A percentile compares a stretch with the other conserved stretches of the same genome.
Conservation (phyloP, 1,284 basidiomycete species). For the Ganoderma meredithae region DNA sequence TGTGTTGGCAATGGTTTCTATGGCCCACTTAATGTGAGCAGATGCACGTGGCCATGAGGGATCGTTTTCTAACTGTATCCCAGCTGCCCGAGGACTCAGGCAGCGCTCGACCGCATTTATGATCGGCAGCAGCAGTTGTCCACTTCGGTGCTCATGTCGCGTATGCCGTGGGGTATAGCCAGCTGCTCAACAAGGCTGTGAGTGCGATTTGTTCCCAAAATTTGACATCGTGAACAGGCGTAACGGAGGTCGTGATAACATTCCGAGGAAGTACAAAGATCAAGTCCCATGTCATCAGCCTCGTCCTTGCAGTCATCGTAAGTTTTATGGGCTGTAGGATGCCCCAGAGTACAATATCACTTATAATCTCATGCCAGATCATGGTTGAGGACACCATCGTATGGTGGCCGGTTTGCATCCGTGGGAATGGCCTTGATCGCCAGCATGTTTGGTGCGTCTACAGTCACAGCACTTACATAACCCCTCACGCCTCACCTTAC, state of each 20-base stretch:
- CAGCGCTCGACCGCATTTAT: not conserved
- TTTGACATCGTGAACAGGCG: too few species aligned
- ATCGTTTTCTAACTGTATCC: too few species aligned
- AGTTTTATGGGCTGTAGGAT: too few species aligned
- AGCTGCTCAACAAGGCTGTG: not conserved
- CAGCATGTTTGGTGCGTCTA: not conserved
- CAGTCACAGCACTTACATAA: not conserved
- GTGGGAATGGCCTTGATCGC: too few species aligned
- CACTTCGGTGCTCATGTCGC: not conserved
- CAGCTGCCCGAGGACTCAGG: not conserved
- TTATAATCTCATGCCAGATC: not conserved
- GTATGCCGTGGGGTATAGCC: not conserved
- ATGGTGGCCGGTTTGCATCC: not conserved
- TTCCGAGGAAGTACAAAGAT: not conserved
- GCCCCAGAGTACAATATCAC: too few species aligned
- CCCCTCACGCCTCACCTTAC: too few species aligned
- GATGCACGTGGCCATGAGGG: too few species aligned
- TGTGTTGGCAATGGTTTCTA: not conserved
- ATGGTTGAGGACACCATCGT: not conserved
- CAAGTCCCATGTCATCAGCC: not conserved
- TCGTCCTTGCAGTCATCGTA: not conserved
- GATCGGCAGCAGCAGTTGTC: not conserved
- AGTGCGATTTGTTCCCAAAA: not conserved
- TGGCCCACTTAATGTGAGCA: not conserved
- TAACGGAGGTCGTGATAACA: too few species aligned